phyloP scores from a whole-genome alignment of 2,329 filamentous ascomycete genomes.

The Beauveria asiatica region DNA sequence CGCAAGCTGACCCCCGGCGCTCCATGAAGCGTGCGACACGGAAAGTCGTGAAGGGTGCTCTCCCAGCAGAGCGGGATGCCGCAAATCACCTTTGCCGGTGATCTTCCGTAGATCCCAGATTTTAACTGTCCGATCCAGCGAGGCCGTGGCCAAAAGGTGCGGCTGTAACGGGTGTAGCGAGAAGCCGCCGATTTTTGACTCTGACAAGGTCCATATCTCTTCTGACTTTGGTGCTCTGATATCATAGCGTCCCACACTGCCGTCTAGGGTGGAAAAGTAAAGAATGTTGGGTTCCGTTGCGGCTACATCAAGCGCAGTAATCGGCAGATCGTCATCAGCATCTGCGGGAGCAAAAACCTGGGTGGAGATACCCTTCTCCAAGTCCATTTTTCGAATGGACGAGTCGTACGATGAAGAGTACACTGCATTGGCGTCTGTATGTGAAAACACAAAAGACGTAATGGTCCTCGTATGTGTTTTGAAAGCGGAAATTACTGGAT shows the following conservation, averaged over 20 bases:
- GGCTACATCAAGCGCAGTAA: constrained; percentile 79
- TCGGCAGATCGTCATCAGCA: constrained; percentile 61
- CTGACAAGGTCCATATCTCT: constrained; percentile 67
- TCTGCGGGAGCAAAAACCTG: constrained; percentile 74
- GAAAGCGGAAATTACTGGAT: constrained; percentile 78
- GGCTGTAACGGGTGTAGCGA: constrained; percentile 70
- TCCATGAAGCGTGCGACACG: constrained; percentile 90
- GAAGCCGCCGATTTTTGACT: constrained; percentile 95
- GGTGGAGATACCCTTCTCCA: constrained; percentile 68
- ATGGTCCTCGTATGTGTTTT: constrained; percentile 89
- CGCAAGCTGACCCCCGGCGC: constrained; percentile 72
- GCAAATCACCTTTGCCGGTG: constrained; percentile 48
- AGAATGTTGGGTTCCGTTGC: constrained; percentile 61
- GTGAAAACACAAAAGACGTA: constrained; percentile 70
- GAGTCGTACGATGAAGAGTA: constrained; percentile 90
- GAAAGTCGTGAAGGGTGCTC: constrained; percentile 77
- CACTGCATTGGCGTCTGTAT: constrained; percentile 62
- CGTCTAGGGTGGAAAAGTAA: constrained; percentile 81
- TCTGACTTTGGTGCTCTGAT: constrained; percentile 50
- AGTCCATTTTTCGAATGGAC: constrained; percentile 77
- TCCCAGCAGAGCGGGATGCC: constrained; percentile 62
- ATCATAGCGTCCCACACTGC: constrained; percentile 74
- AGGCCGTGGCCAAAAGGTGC: constrained; percentile 81
- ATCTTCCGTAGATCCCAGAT: constrained; percentile 90
- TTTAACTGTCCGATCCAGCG: constrained; percentile 79